A percentile compares a stretch with the other conserved stretches of the same genome.
Evolutionary conservation across 176 grass and related monocot species (phyloP).

Genomic region (Ampelocalamus luodianensis): DNA sequence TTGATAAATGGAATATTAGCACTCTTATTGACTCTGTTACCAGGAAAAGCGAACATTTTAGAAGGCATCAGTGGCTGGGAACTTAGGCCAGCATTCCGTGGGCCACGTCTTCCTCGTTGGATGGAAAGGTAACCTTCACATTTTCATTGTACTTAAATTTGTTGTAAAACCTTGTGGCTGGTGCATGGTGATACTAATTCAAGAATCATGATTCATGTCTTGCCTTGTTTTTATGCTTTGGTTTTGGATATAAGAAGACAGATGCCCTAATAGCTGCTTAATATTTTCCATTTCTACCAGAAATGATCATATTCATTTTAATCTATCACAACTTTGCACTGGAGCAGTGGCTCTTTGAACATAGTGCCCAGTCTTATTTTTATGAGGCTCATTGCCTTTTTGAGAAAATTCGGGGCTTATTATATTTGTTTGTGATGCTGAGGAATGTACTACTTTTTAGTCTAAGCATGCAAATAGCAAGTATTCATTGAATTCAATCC

Average conservation of each 20-base stretch:
- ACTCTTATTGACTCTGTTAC: constrained; percentile 72
- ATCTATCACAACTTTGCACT: background rate
- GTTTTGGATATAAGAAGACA: background rate
- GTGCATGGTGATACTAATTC: constrained; percentile 30
- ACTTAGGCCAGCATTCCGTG: constrained; percentile 79
- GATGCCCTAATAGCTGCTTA: background rate
- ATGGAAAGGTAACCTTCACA: constrained; percentile 82
- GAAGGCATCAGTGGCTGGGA: constrained; percentile 93
- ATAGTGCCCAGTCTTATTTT: background rate
- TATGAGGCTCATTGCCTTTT: background rate
- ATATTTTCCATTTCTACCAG: background rate
- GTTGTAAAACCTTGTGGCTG: background rate
- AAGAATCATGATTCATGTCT: background rate
- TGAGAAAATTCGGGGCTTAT: background rate
- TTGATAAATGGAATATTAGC: constrained; percentile 97
- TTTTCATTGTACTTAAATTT: constrained; percentile 4
- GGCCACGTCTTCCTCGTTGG: constrained; percentile 91
- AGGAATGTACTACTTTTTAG: background rate
- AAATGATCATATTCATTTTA: background rate
- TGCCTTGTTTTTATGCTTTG: background rate
- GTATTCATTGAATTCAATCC: constrained; percentile 10
- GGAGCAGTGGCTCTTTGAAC: constrained; percentile 1
- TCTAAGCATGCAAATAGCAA: background rate
- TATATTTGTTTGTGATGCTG: background rate
- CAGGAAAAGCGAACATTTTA: constrained; percentile 89